These are phyloP conservation scores for Entomortierella beljakovae DNA, from an alignment of 192 early-diverging fungal species.

Conservation along the genomic window DNA sequence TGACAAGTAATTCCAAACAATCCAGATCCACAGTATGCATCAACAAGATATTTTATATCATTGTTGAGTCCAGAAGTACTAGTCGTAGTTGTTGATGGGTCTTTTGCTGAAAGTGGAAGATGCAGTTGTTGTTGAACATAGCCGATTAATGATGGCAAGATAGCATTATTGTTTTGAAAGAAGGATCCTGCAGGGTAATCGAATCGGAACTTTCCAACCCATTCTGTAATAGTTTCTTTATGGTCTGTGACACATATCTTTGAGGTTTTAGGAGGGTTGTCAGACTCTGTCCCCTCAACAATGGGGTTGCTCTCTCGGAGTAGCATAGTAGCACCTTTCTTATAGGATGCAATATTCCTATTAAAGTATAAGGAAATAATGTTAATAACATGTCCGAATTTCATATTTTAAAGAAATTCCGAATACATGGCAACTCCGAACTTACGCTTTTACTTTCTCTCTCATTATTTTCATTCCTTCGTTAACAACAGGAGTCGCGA, in stretches of 20 bases:
- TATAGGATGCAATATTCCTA: slow-evolving; percentile 63
- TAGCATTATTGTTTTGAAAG: slow-evolving; percentile 78
- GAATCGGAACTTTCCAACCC: slow-evolving; percentile 67
- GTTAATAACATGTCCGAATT: neutral
- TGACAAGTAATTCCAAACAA: slow-evolving; percentile 76
- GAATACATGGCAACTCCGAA: neutral
- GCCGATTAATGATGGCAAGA: slow-evolving; percentile 69
- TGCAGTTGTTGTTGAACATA: slow-evolving; percentile 72
- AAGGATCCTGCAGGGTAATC: slow-evolving; percentile 73
- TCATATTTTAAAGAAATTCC: neutral
- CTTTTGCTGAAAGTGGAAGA: slow-evolving; percentile 28
- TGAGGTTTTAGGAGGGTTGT: slow-evolving; percentile 40
- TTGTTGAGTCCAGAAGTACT: slow-evolving; percentile 15
- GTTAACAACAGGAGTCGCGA: slow-evolving; percentile 72
- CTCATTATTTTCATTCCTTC: slow-evolving; percentile 61
- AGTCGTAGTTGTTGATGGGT: neutral
- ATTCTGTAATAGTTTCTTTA: slow-evolving; percentile 66
- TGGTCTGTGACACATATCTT: slow-evolving; percentile 66
- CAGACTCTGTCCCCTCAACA: slow-evolving; percentile 31
- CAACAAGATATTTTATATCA: slow-evolving; percentile 65
- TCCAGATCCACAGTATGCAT: slow-evolving; percentile 81
- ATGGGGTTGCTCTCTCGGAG: slow-evolving; percentile 67
- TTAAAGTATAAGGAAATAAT: neutral
- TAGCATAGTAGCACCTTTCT: slow-evolving; percentile 68
- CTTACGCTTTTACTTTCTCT: slow-evolving; percentile 55